These are phyloP conservation scores for Xylariaceae sp. DNA, from an alignment of 2,329 filamentous ascomycete species.

Conservation along the genomic window DNA sequence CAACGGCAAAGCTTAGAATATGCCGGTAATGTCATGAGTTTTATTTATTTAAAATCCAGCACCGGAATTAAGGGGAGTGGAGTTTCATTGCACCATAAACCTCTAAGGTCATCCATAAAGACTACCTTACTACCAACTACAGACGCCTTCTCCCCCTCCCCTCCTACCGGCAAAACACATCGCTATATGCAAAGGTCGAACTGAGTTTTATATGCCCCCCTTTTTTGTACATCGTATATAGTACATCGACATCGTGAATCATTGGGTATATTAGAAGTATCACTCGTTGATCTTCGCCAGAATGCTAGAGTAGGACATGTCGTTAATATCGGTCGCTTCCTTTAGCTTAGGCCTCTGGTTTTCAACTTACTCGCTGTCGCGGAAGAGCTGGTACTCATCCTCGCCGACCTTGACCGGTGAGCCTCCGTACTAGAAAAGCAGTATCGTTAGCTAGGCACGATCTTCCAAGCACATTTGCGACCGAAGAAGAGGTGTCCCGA, in stretches of 20 bases:
- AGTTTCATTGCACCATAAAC: constrained; percentile 25
- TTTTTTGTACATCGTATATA: constrained; percentile 31
- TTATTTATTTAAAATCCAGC: background rate
- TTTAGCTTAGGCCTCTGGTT: background rate
- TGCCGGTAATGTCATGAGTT: background rate
- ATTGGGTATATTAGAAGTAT: constrained; percentile 22
- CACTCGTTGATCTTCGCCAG: constrained; percentile 99
- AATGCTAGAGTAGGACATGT: constrained; percentile 64
- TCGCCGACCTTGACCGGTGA: constrained; percentile 96
- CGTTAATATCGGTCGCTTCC: background rate
- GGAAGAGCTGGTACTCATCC: constrained; percentile 93
- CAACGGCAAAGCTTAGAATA: background rate
- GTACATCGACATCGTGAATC: constrained; percentile 35
- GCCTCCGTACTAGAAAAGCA: constrained; percentile 73
- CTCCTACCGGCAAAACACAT: constrained; percentile 17
- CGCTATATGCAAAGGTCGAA: constrained; percentile 30
- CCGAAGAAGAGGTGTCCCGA: background rate
- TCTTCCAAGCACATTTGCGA: too few species aligned
- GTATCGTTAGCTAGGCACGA: constrained; percentile 9
- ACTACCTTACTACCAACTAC: constrained; percentile 16
- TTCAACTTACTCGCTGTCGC: constrained; percentile 89
- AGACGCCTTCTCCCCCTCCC: constrained; percentile 18
- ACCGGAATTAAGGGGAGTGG: constrained; percentile 23
- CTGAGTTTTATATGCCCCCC: constrained; percentile 25
- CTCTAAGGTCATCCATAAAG: constrained; percentile 7